Evolutionary conservation across 208 protist species (phyloP).

Genomic region (Crithidia fasciculata): DNA sequence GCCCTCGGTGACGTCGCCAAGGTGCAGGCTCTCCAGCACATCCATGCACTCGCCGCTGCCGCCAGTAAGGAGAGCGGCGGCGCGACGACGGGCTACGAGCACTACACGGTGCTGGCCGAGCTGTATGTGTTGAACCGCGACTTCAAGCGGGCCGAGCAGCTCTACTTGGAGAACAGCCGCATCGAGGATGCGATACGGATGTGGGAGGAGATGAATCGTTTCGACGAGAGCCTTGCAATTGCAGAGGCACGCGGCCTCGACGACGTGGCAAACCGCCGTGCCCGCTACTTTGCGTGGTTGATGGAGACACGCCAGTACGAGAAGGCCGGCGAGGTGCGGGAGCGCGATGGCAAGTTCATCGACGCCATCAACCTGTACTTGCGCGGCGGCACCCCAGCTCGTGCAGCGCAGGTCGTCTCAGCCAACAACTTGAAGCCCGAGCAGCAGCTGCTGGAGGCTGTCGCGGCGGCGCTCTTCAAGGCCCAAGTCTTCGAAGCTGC

Average conservation of each 20-base stretch:
- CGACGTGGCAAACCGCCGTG: conserved; percentile 85
- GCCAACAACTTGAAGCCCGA: conserved; percentile 82
- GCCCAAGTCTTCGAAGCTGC: conserved; percentile 95
- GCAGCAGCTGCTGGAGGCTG: conserved; percentile 93
- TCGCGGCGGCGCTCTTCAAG: conserved; percentile 93
- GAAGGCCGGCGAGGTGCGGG: conserved; percentile 94
- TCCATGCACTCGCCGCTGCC: conserved; percentile 84
- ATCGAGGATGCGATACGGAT: conserved; percentile 95
- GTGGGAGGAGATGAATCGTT: conserved; percentile 96
- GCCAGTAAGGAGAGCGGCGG: conserved; percentile 63
- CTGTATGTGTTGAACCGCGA: conserved; percentile 92
- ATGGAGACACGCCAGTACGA: conserved; percentile 96
- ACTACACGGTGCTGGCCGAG: conserved; percentile 91
- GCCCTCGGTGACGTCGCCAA: conserved; percentile 95
- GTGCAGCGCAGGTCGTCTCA: conserved; percentile 93
- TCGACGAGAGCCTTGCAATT: conserved; percentile 92
- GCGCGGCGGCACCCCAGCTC: conserved; percentile 92
- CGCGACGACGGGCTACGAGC: conserved; percentile 82
- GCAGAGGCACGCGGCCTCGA: conserved; percentile 84
- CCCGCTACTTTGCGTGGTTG: conserved; percentile 95
- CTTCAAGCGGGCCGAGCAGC: conserved; percentile 92
- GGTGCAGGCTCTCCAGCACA: conserved; percentile 90
- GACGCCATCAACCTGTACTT: conserved; percentile 98
- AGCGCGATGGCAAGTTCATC: conserved; percentile 94
- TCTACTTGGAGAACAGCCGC: conserved; percentile 95